These are phyloP conservation scores for Spathaspora sp. DNA, from an alignment of 1,139 yeast genomes.

Conservation along the genomic window DNA sequence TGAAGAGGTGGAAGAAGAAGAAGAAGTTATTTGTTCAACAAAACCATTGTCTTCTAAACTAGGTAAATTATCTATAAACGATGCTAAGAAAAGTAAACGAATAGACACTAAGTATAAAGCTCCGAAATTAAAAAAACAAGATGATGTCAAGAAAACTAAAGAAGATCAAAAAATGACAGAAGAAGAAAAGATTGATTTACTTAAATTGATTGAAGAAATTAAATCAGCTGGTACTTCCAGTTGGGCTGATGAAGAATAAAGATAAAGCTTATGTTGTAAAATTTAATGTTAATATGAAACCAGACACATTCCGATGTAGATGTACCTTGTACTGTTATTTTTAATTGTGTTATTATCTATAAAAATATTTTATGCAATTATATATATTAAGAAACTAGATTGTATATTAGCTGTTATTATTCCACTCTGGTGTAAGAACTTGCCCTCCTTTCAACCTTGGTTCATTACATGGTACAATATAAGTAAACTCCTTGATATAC, in stretches of 20 bases:
- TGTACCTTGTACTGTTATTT: too few species aligned
- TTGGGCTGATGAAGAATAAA: constrained; percentile 31
- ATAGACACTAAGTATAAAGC: constrained; percentile 7
- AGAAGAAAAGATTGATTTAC: constrained; percentile 26
- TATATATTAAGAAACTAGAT: too few species aligned
- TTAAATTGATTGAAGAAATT: constrained; percentile 31
- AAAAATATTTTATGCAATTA: too few species aligned
- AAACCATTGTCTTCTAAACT: constrained; percentile 21
- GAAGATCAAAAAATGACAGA: constrained; percentile 21
- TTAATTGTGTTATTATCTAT: too few species aligned
- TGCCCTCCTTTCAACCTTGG: too few species aligned
- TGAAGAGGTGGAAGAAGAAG: constrained; percentile 6
- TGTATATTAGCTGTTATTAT: too few species aligned
- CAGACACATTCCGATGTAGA: too few species aligned
- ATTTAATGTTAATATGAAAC: not conserved
- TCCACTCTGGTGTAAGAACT: too few species aligned
- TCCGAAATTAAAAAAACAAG: not conserved
- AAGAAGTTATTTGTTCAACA: constrained; percentile 7
- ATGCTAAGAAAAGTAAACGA: constrained; percentile 3
- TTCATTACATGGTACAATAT: too few species aligned
- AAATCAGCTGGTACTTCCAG: constrained; percentile 24
- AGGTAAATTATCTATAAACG: constrained; percentile 14
- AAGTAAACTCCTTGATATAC: too few species aligned
- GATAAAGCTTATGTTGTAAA: not conserved
- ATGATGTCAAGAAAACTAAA: constrained; percentile 13